Percentiles rank a stretch among this genome's conserved stretches.
phyloP scores from a whole-genome alignment of 2,329 filamentous ascomycete genomes.

The Diaporthe humulicola region DNA sequence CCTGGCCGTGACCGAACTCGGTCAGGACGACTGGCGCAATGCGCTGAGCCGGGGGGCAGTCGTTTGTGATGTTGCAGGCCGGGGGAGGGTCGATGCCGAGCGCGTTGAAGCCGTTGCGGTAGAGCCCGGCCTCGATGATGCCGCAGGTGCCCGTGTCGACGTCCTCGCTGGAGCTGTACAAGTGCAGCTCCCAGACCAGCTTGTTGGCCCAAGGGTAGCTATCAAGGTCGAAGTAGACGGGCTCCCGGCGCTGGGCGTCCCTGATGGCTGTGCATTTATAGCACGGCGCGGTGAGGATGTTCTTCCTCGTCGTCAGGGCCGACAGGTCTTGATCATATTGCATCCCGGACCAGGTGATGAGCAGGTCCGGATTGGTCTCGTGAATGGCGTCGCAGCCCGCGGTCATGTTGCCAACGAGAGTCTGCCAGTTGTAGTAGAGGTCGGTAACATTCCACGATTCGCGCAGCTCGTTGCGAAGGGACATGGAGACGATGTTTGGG shows the following conservation, averaged over 20 bases:
- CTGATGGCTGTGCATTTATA: constrained; percentile 58
- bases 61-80: constrained; percentile 55
- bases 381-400: constrained; percentile 58
- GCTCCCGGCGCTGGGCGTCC: constrained; percentile 57
- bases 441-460: constrained; percentile 51
- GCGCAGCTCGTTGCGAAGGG: constrained; percentile 57
- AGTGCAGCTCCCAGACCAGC: constrained; percentile 60
- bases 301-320: constrained; percentile 55
- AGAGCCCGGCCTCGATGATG: constrained; percentile 62
- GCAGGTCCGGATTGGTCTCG: constrained; percentile 56
- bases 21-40: constrained; percentile 61
- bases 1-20: constrained; percentile 61
- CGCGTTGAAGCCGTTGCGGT: constrained; percentile 64
- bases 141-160: constrained; percentile 60
- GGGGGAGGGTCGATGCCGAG: constrained; percentile 55
- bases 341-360: constrained; percentile 64
- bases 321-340: constrained; percentile 61
- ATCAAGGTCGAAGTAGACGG: constrained; percentile 60
- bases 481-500: constrained; percentile 55
- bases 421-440: constrained; percentile 60
- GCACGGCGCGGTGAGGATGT: constrained; percentile 55
- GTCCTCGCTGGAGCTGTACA: constrained; percentile 58
- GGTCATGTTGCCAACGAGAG: constrained; percentile 59
- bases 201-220: constrained; percentile 61
- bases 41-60: constrained; percentile 53